Base-by-base conservation (phyloP, 192 early-diverging fungal genomes). In the Globomyces pollinis-pini region DNA sequence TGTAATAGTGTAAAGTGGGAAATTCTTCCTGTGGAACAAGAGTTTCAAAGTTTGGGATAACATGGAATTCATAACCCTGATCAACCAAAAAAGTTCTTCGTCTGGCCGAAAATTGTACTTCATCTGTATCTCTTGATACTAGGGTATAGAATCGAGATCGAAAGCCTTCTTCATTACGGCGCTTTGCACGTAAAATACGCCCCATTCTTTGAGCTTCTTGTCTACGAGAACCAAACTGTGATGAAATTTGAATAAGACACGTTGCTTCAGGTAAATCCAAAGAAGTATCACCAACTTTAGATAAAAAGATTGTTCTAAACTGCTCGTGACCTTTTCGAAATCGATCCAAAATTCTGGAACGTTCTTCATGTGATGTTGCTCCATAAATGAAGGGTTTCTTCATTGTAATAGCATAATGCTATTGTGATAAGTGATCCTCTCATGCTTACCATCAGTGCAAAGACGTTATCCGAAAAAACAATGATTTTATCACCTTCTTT, bases 241-340 rank as follows among this genome's bases (percentile, higher is more conserved):
- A 91, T 3, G 91, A 93, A 3, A 99, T 95, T 68, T 99, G 96
- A 69, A 99, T 98, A 60, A 99, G 70, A 57, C 95, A 98, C 1
- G 96, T 99, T 0, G 96, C 96, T 66, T 96, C 96, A 23, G 96
- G 95, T 50, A 99, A 69, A 76, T 99, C 96, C n/a, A 99, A 84
- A 23, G 93, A 96, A 20, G 96, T 99, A 70, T 99, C 96, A 63
- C 96, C 96, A 57, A 99, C 94, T 72, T 88, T 82, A 28, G 82
- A 85, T 33, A 88, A 54, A 43, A 86, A 88, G 32, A 79, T 71
- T 3, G 77, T 79, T 32, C 62, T 39, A 47, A 74, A 78, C 9
- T 42, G 11, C 12, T 55, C 60, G 31, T 76, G 50, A 5, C 41
- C 41, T 31, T 62, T 26, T 15, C 77, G 61, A 63, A 79, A 79